Evolutionary conservation across 2,329 filamentous ascomycete species (phyloP), one percentile per base, ranked within the genome.

Genomic region (Acrodontium crateriforme): DNA sequence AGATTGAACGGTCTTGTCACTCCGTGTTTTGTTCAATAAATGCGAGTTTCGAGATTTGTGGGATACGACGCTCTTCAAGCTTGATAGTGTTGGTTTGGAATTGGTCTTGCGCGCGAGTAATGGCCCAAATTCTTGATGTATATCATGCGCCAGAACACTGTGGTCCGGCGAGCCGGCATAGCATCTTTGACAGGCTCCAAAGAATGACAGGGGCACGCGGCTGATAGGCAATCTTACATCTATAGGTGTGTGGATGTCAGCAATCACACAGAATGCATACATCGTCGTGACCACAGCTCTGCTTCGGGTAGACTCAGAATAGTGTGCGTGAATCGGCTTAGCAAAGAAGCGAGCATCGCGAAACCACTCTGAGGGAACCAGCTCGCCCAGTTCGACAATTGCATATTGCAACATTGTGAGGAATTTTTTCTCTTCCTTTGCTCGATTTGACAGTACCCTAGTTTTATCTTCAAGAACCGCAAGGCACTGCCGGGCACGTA

Each of bases 91-190:
- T n/a, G n/a, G n/a, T n/a, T n/a, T n/a, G n/a, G n/a, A n/a, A n/a
- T n/a, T n/a, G n/a, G n/a, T n/a, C n/a, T n/a, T 34, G 18, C 46
- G 45, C 6, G 46, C 39, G 9, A 59, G 44, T 3, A 62, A 45
- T 5, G 53, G 48, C 25, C 50, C 52, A 32, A 65, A 65, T 17
- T 63, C 58, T 21, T 55, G 53, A 32, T 63, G 58, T 26, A 63
- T 61, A 22, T 55, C 53, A 9, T 54, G 54, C 3, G 52, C 53
- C 14, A 65, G 43, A 8, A 59, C 50, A 9, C 51, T 51, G 30
- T 63, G 59, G 36, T 64, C 60, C 1, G 56, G 55, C 21, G 58
- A 62, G 16, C 54, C 54, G 10, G 49, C 47, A 31, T 60, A 59
- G 16, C 55, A 55, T 14, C 58, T 51, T 32, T 64, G 54, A 3